Evolutionary conservation across 2,329 filamentous ascomycete genomes (phyloP), one percentile per base, ranked within the genome.

Genomic region (Canariomyces notabilis): DNA sequence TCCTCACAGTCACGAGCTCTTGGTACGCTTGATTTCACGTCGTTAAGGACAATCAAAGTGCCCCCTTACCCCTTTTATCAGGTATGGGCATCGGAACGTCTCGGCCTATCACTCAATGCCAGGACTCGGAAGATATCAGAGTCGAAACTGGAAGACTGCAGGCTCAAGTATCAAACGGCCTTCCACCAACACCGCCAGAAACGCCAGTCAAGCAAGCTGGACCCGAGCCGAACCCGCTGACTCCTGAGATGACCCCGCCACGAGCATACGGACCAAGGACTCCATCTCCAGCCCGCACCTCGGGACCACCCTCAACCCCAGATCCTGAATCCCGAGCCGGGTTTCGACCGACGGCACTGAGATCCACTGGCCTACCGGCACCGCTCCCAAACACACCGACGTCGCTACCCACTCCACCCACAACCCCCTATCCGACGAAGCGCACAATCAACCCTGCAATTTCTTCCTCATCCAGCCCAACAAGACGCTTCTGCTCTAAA

Each of bases 401-500:
- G n/a, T n/a, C n/a, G n/a, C n/a, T n/a, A n/a, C 38, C 38, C 34
- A 4, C 15, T 8, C 15, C 34, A 6, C 12, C 7, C 34, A 8
- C 18, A 35, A 18, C 15, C 33, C 33, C 7, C 9, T 12, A 15
- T 12, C 9, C n/a, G 34, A 11, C 39, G 26, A n/a, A 4, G 21
- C 11, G 34, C 14, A 19, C 37, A 20, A 32, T 26, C 16, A 12
- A 23, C 20, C 9, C 23, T 19, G 18, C 14, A 16, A 37, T 9
- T 1, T 19, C 22, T n/a, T n/a, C n/a, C n/a, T n/a, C n/a, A n/a
- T n/a, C n/a, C n/a, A n/a, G n/a, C n/a, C n/a, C n/a, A n/a, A n/a
- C n/a, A n/a, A n/a, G n/a, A n/a, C n/a, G n/a, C n/a, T n/a, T n/a
- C 6, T 48, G 45, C 23, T 48, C 45, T 20, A 20, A 34, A 19